phyloP scores from a whole-genome alignment of 345 rosid genomes.

The Clausena lansium region DNA sequence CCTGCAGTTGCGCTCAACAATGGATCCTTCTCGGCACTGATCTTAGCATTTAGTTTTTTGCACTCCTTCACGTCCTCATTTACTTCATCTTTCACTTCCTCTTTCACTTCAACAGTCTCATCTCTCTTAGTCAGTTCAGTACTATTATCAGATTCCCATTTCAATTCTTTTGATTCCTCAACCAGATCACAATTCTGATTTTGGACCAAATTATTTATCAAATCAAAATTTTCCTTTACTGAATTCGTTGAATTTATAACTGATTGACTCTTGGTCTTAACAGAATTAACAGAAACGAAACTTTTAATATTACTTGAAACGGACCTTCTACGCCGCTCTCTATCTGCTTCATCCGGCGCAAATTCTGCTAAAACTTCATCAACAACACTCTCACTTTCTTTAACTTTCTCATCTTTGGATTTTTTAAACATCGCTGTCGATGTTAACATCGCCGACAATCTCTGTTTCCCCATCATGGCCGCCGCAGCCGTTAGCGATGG shows the following conservation, averaged over 20 bases:
- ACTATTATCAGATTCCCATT: not conserved
- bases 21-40: slow-evolving; percentile 54
- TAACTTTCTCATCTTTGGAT: slow-evolving; percentile 56
- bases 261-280: slow-evolving; percentile 31
- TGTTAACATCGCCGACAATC: slow-evolving; percentile 78
- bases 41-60: slow-evolving; percentile 66
- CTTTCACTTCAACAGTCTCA: slow-evolving; percentile 36
- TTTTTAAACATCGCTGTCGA: slow-evolving; percentile 70
- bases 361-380: slow-evolving; percentile 78
- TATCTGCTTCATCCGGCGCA: slow-evolving; percentile 74
- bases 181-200: slow-evolving; percentile 11
- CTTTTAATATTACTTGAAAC: slow-evolving; percentile 6
- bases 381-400: slow-evolving; percentile 59
- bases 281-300: slow-evolving; percentile 6
- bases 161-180: slow-evolving; percentile 19
- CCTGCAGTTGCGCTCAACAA: slow-evolving; percentile 77
- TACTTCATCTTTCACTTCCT: slow-evolving; percentile 20
- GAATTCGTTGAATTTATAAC: slow-evolving; percentile 13
- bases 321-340: slow-evolving; percentile 52
- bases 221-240: slow-evolving; percentile 2
- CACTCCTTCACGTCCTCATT: slow-evolving; percentile 22
- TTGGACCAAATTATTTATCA: slow-evolving; percentile 3
- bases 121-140: slow-evolving; percentile 9
- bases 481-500: slow-evolving; percentile 72
- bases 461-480: slow-evolving; percentile 80